A percentile compares a stretch with the other conserved stretches of the same genome.
These are phyloP conservation scores for Teratosphaeria epicoccoides DNA, from an alignment of 2,329 filamentous ascomycete genomes.

Conservation along the genomic window DNA sequence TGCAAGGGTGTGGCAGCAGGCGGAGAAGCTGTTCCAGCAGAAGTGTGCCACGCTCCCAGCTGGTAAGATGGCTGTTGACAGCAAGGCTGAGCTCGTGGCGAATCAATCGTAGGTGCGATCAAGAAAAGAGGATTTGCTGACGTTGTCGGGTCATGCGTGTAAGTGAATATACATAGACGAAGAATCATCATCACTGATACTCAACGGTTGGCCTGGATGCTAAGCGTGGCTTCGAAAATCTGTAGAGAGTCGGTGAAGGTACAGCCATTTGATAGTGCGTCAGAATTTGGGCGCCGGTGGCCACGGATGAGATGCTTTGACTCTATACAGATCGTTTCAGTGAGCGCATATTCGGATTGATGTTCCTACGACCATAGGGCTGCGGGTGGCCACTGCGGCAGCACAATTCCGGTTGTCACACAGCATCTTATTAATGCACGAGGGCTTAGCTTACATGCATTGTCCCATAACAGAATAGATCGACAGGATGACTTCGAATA, in stretches of 20 bases:
- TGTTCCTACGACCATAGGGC: too few species aligned
- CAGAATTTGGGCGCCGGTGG: too few species aligned
- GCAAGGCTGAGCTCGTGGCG: constrained; percentile 6
- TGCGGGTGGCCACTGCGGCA: too few species aligned
- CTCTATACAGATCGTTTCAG: too few species aligned
- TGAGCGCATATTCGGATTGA: too few species aligned
- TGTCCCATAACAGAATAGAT: background rate
- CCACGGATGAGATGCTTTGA: too few species aligned
- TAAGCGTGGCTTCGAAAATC: too few species aligned
- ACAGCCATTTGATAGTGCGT: too few species aligned
- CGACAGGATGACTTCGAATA: too few species aligned
- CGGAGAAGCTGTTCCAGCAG: constrained; percentile 72
- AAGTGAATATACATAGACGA: background rate
- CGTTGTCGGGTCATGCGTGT: background rate
- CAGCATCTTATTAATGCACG: background rate
- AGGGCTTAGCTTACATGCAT: background rate
- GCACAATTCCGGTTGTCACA: background rate
- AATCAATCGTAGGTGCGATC: constrained; percentile 6
- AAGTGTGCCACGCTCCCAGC: constrained; percentile 63
- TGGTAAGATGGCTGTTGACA: constrained; percentile 6
- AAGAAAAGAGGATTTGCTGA: background rate
- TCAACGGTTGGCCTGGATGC: too few species aligned
- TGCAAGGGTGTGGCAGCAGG: constrained; percentile 70
- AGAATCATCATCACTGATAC: background rate
- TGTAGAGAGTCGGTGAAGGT: too few species aligned